These are phyloP conservation scores for Microbotryomycetes sp. DNA, from an alignment of 1,284 basidiomycete genomes.

Conservation along the genomic window DNA sequence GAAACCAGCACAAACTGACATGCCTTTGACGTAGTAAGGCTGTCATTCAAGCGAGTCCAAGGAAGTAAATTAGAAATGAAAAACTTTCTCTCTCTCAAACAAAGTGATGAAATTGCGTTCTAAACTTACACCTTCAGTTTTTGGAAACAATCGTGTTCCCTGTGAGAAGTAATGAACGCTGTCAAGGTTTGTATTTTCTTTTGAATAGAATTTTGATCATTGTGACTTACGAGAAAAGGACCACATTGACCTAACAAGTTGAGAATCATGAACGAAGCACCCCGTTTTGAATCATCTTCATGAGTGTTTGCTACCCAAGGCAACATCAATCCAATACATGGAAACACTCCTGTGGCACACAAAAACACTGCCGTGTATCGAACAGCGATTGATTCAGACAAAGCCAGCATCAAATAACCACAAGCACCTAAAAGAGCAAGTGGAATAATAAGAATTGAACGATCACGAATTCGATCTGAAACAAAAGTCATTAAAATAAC, in stretches of 20 bases:
- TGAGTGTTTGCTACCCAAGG: conserved; percentile 36
- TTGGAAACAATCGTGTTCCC: conserved; percentile 11
- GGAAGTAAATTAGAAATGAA: no score
- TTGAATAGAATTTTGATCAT: neutral
- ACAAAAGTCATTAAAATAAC: conserved; percentile 25
- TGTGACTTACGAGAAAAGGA: conserved; percentile 4
- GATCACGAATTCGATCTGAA: conserved; percentile 32
- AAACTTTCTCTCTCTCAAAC: neutral
- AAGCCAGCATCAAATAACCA: conserved; percentile 39
- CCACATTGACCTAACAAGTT: conserved; percentile 37
- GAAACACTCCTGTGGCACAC: conserved; percentile 36
- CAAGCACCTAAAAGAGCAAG: conserved; percentile 30
- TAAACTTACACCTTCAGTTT: neutral
- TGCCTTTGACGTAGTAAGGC: conserved; percentile 23
- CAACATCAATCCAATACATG: conserved; percentile 37
- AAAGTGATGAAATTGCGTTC: no score
- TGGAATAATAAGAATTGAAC: conserved; percentile 34
- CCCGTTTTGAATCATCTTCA: conserved; percentile 33
- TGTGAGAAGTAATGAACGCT: no score
- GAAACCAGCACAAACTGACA: conserved; percentile 14
- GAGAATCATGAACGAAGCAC: conserved; percentile 35
- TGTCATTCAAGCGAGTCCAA: neutral
- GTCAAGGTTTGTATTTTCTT: no score
- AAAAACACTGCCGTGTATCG: conserved; percentile 26
- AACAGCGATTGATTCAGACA: conserved; percentile 13